Conservation (phyloP, 78 protist species). For the Anaeramoeba flamelloides region DNA sequence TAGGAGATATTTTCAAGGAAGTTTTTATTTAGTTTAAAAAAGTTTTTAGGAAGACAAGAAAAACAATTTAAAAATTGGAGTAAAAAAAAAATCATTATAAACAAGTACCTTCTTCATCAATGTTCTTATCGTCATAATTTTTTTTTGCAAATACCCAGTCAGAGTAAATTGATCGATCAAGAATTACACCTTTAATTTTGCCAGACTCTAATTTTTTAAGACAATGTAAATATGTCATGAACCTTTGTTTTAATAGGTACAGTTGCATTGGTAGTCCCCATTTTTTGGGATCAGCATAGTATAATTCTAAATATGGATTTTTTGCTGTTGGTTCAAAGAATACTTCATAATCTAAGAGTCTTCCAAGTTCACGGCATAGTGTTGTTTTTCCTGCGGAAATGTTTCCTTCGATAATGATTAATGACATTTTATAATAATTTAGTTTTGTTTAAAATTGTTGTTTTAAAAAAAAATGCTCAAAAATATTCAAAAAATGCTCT, state of each 20-base stretch:
- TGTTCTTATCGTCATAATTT: conserved; percentile 32
- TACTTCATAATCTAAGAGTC: conserved; percentile 18
- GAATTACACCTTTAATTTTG: conserved; percentile 28
- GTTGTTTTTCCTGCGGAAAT: conserved; percentile 38
- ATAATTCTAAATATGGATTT: conserved; percentile 42
- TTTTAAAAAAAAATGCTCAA: too few relatives aligned
- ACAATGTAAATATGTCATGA: conserved; percentile 16
- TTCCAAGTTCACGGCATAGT: conserved; percentile 19
- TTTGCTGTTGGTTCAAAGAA: conserved; percentile 41
- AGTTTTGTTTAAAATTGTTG: too few relatives aligned
- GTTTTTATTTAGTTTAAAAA: too few relatives aligned
- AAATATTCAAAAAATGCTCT: too few relatives aligned
- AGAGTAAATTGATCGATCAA: conserved; percentile 53
- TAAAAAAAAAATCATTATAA: too few relatives aligned
- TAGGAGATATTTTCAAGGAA: too few relatives aligned
- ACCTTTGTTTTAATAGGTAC: conserved; percentile 40
- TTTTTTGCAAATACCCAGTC: conserved; percentile 55
- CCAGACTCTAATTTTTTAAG: conserved; percentile 11
- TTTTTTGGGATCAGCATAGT: conserved; percentile 35
- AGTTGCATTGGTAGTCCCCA: conserved; percentile 46
- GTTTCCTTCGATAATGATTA: conserved; percentile 45
- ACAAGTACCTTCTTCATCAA: conserved; percentile 30
- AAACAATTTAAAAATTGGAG: too few relatives aligned
- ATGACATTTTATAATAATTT: too few relatives aligned
- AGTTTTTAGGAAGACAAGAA: too few relatives aligned